Evolutionary conservation across 2,329 filamentous ascomycete species (phyloP).

Genomic region (Alternaria panax): DNA sequence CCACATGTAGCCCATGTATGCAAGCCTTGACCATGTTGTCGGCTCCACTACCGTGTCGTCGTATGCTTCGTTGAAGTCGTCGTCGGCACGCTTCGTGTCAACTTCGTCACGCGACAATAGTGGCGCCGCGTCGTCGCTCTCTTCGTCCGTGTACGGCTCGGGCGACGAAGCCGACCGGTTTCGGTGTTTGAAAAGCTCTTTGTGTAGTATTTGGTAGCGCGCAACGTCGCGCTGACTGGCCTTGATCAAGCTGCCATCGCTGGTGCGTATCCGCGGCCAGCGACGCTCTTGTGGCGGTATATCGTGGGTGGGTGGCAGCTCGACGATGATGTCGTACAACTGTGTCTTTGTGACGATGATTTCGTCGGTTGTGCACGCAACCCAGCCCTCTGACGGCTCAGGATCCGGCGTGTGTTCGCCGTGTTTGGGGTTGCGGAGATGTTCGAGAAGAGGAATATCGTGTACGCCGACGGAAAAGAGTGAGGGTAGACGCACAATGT

Average conservation of each 20-base stretch:
- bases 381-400: conserved; percentile 70
- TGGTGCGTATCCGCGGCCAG: conserved; percentile 78
- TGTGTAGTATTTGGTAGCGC: conserved; percentile 62
- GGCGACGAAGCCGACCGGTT: conserved; percentile 31
- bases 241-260: conserved; percentile 70
- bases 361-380: conserved; percentile 94
- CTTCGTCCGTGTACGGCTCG: conserved; percentile 30
- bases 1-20: conserved; percentile 87
- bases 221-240: conserved; percentile 91
- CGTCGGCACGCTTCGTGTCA: conserved; percentile 37
- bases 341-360: conserved; percentile 86
- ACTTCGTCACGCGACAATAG: conserved; percentile 35
- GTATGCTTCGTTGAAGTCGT: conserved; percentile 47
- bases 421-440: conserved; percentile 57
- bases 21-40: conserved; percentile 72
- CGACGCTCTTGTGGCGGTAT: conserved; percentile 61
- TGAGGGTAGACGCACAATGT: conserved; percentile 72
- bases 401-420: conserved; percentile 54
- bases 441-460: conserved; percentile 81
- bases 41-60: conserved; percentile 60
- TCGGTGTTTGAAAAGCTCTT: conserved; percentile 45
- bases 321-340: conserved; percentile 89
- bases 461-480: conserved; percentile 95
- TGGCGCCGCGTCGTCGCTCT: conserved; percentile 33
- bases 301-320: conserved; percentile 72